Evolutionary conservation across 1,139 yeast species (phyloP).

Genomic region (Pichia sp.): DNA sequence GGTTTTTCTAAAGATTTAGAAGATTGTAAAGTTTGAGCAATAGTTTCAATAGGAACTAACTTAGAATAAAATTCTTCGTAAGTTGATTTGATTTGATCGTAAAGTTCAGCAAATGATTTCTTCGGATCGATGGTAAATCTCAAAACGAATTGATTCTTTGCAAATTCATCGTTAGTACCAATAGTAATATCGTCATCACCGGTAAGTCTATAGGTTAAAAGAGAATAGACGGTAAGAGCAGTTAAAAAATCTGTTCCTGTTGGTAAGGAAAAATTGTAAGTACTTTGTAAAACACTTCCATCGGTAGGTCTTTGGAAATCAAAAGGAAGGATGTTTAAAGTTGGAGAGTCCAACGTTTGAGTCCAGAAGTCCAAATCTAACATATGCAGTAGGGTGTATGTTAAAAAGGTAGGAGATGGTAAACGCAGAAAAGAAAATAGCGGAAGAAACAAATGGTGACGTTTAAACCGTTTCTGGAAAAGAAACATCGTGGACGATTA

Average conservation of each 20-base stretch:
- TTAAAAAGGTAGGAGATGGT: too few species aligned
- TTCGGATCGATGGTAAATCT: conserved; percentile 55
- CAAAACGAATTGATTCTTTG: conserved; percentile 41
- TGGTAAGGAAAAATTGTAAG: conserved; percentile 38
- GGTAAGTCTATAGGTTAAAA: conserved; percentile 70
- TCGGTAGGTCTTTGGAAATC: conserved; percentile 80
- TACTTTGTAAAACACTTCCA: conserved; percentile 62
- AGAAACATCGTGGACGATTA: too few species aligned
- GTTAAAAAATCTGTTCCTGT: conserved; percentile 37
- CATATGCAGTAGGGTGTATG: too few species aligned
- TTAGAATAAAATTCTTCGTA: conserved; percentile 37
- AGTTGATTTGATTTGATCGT: conserved; percentile 39
- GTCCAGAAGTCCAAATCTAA: conserved; percentile 52
- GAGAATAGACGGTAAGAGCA: conserved; percentile 65
- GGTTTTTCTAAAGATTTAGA: conserved; percentile 46
- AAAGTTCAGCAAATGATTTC: conserved; percentile 48
- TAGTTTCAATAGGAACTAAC: conserved; percentile 48
- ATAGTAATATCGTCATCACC: conserved; percentile 94
- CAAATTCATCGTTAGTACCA: conserved; percentile 50
- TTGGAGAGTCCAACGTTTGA: conserved; percentile 65
- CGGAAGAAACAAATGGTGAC: too few species aligned
- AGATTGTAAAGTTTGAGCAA: conserved; percentile 47
- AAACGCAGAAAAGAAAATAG: too few species aligned
- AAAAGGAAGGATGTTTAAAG: conserved; percentile 80
- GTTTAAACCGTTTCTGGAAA: too few species aligned